phyloP scores from a whole-genome alignment of 306 rosid species.

The Corylus heterophylla region DNA sequence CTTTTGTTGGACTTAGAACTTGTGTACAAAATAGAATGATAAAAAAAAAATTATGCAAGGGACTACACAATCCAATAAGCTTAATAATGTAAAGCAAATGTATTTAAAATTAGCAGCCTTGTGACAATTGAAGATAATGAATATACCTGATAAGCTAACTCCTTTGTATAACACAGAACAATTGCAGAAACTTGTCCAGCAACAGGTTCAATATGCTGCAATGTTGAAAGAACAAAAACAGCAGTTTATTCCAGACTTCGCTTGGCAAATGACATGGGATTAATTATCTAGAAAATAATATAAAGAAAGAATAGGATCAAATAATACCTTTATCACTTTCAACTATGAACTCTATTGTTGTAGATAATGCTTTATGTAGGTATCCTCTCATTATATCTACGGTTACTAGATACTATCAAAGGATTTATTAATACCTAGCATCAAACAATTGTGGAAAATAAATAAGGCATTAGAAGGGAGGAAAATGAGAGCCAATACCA shows the following conservation, averaged over 20 bases:
- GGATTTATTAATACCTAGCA: constrained; percentile 39
- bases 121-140: not conserved
- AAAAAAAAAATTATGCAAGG: constrained; percentile 11
- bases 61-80: not conserved
- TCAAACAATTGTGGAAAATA: constrained; percentile 12
- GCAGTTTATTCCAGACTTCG: constrained; percentile 99
- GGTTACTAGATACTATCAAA: constrained; percentile 68
- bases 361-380: constrained; percentile 75
- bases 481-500: not conserved
- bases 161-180: constrained; percentile 91
- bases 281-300: constrained; percentile 10
- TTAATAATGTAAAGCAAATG: not conserved
- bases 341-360: constrained; percentile 80
- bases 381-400: constrained; percentile 86
- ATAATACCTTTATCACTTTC: constrained; percentile 73
- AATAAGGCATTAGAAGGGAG: not conserved
- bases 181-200: constrained; percentile 98
- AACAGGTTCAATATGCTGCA: constrained; percentile 98
- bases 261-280: constrained; percentile 84
- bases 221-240: constrained; percentile 85
- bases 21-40: constrained; percentile 14
- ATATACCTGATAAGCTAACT: constrained; percentile 88
- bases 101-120: not conserved
- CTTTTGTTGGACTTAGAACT: no score
- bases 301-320: constrained; percentile 2